Evolutionary conservation across 805 yeast species (phyloP).

Genomic region (Metschnikowia santaceciliae): DNA sequence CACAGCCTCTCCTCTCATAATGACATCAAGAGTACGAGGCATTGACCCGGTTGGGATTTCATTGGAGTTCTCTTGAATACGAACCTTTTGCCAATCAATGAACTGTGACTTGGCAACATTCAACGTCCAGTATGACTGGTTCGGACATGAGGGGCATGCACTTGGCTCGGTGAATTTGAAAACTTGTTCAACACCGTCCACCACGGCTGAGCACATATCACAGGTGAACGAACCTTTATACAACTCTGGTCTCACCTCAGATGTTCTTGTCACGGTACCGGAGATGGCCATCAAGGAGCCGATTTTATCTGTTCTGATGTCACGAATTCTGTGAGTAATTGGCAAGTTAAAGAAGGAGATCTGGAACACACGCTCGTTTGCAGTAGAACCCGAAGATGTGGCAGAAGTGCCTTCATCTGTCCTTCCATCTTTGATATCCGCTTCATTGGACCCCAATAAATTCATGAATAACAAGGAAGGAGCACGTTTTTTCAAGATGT

Average conservation of each 20-base stretch:
- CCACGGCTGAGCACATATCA: slow-evolving; percentile 78
- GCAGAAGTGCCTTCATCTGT: slow-evolving; percentile 30
- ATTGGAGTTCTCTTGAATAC: slow-evolving; percentile 93
- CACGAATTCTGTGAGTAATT: slow-evolving; percentile 77
- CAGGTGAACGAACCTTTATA: slow-evolving; percentile 84
- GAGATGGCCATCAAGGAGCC: slow-evolving; percentile 81
- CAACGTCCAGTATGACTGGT: slow-evolving; percentile 81
- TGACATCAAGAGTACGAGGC: slow-evolving; percentile 95
- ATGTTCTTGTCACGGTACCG: slow-evolving; percentile 94
- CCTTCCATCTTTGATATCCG: slow-evolving; percentile 30
- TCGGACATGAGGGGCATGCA: slow-evolving; percentile 84
- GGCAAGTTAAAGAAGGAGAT: slow-evolving; percentile 88
- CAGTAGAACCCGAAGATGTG: slow-evolving; percentile 42
- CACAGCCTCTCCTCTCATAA: slow-evolving; percentile 88
- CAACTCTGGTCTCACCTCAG: slow-evolving; percentile 94
- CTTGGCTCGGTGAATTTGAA: slow-evolving; percentile 95
- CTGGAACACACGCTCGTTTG: slow-evolving; percentile 75
- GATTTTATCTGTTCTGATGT: slow-evolving; percentile 81
- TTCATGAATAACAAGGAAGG: slow-evolving; percentile 55
- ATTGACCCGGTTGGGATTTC: slow-evolving; percentile 98
- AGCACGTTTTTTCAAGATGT: slow-evolving; percentile 67
- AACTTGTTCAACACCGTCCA: slow-evolving; percentile 87
- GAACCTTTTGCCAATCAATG: slow-evolving; percentile 93
- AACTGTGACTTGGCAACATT: slow-evolving; percentile 81
- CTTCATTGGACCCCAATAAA: slow-evolving; percentile 36